Evolutionary conservation across 176 grass and related monocot species (phyloP), one percentile per base, ranked within the genome.

Genomic region (Themeda triandra): DNA sequence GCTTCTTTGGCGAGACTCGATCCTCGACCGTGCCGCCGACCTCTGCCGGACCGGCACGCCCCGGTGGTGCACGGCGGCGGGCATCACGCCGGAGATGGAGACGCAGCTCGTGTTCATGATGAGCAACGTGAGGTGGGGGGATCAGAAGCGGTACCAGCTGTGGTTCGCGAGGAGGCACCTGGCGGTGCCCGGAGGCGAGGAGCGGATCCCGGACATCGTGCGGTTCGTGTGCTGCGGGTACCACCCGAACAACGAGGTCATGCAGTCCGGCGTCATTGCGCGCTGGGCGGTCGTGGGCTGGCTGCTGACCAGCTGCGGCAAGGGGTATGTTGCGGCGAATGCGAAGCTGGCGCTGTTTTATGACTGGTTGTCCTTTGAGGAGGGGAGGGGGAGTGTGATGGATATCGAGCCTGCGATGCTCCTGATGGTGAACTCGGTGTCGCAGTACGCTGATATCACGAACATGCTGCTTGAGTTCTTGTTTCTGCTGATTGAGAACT

Each of bases 351-450:
- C 87, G 0, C 72, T 98, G 53, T 98, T 98, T 74, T 98, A 93
- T 39, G 93, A 95, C 48, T 98, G 93, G 96, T 64, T 98, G 35
- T 93, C 95, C 77, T 98, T 93, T 13, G 82, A 95, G 15, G 87
- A 93, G 46, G 83, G 21, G 3, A 71, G 69, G 37, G 87, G 84
- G 62, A 95, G 46, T 59, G 75, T 95, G 82, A 98, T 98, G 96
- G 88, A 93, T 71, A 89, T 98, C 27, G 96, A 98, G 44, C 96
- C 96, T 27, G 93, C 92, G 19, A 98, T 98, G 93, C 89, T 98
- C 67, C 77, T 95, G 65, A 98, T 98, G 80, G 83, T 93, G 82
- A 93, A 94, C 81, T 98, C 96, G 8, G 48, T 90, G 56, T 88
- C 92, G 58, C 91, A 95, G 69, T 93, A 98, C 84, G 53, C 81